Conservation (phyloP, 176 grass and related monocot genomes). For the Carex parvula region DNA sequence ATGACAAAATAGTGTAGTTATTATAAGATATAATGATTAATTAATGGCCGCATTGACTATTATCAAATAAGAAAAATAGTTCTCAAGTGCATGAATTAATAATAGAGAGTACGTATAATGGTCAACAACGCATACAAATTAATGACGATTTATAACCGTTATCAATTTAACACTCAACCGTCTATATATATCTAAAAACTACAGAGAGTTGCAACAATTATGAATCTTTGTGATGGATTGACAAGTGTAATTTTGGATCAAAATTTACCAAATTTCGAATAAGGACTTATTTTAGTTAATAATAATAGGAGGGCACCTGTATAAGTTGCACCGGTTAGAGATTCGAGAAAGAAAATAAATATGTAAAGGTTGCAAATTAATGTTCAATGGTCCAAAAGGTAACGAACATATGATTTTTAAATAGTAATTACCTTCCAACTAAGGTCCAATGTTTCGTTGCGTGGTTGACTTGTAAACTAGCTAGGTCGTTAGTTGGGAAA, state of each 20-base stretch:
- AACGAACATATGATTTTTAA: background rate
- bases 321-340: background rate
- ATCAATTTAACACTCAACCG: too few species aligned
- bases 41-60: too few species aligned
- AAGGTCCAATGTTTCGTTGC: slow-evolving; percentile 9
- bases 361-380: background rate
- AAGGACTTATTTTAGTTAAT: background rate
- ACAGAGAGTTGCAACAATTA: too few species aligned
- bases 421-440: slow-evolving; percentile 17
- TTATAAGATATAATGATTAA: too few species aligned
- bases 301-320: background rate
- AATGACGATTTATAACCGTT: too few species aligned
- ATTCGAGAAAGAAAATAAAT: background rate
- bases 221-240: background rate
- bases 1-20: too few species aligned
- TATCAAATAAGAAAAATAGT: too few species aligned
- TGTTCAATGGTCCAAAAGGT: background rate
- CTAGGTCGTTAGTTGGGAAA: slow-evolving; percentile 28
- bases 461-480: slow-evolving; percentile 21
- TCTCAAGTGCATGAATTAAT: too few species aligned
- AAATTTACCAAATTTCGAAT: background rate
- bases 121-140: too few species aligned
- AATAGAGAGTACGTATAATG: too few species aligned
- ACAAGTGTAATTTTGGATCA: background rate
- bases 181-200: too few species aligned